phyloP scores from a whole-genome alignment of 2,329 filamentous ascomycete genomes.

The Colletotrichum siamense region DNA sequence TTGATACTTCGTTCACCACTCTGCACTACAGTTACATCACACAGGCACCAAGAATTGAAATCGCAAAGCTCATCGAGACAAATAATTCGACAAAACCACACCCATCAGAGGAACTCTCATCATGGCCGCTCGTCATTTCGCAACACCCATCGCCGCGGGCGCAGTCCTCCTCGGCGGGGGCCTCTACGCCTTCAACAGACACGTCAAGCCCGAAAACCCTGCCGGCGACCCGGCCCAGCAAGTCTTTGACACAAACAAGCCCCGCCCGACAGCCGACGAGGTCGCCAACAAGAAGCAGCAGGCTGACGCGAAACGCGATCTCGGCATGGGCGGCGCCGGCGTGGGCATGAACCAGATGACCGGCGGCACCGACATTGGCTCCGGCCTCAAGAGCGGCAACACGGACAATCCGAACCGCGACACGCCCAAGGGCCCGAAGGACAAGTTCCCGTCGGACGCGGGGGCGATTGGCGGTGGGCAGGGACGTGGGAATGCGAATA shows the following conservation, averaged over 20 bases:
- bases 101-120: neutral
- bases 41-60: neutral
- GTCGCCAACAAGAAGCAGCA: neutral
- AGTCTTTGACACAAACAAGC: neutral
- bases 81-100: neutral
- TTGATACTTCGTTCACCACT: neutral
- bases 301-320: constrained; percentile 33
- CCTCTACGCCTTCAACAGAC: constrained; percentile 11
- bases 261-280: constrained; percentile 13
- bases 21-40: neutral
- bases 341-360: constrained; percentile 34
- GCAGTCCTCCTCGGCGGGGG: constrained; percentile 15
- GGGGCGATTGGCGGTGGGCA: constrained; percentile 37
- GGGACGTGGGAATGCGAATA: constrained; percentile 32
- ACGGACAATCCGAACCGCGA: constrained; percentile 23
- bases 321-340: constrained; percentile 34
- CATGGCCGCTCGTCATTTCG: constrained; percentile 8
- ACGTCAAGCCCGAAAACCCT: neutral
- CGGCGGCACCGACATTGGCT: constrained; percentile 33
- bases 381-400: constrained; percentile 21
- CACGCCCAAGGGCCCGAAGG: constrained; percentile 26
- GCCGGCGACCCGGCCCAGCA: constrained; percentile 12
- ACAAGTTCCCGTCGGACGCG: constrained; percentile 38
- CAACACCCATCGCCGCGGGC: constrained; percentile 6
- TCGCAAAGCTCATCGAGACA: neutral